phyloP scores from a whole-genome alignment of 2,329 filamentous ascomycete genomes.

The Microcyclospora pomicola region DNA sequence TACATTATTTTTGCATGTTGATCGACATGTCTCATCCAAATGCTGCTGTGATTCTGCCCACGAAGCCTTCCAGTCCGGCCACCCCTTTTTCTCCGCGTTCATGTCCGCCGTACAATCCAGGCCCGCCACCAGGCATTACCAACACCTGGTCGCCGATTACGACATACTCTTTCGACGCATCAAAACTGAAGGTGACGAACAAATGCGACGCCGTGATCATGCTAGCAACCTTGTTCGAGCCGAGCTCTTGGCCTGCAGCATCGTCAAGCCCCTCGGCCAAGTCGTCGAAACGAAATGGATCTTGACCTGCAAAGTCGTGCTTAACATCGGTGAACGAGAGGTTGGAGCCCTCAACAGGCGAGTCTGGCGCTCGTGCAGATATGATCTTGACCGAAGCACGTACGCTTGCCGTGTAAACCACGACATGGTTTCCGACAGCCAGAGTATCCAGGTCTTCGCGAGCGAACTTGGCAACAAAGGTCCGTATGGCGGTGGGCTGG shows the following conservation, averaged over 20 bases:
- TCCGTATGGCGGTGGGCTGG: slow-evolving; percentile 38
- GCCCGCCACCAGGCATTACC: slow-evolving; percentile 56
- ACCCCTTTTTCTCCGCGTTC: slow-evolving; percentile 34
- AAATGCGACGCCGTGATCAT: slow-evolving; percentile 17
- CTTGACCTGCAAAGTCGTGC: slow-evolving; percentile 23
- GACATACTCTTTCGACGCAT: slow-evolving; percentile 59
- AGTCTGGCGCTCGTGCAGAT: slow-evolving; percentile 21
- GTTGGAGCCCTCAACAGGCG: slow-evolving; percentile 2
- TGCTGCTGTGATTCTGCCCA: slow-evolving; percentile 43
- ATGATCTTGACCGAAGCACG: slow-evolving; percentile 65
- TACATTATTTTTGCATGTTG: too few species aligned
- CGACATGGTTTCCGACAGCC: slow-evolving; percentile 53
- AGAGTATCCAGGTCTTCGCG: slow-evolving; percentile 50
- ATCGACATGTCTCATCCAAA: too few species aligned
- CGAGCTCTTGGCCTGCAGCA: neutral
- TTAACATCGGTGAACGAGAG: neutral
- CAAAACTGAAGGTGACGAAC: slow-evolving; percentile 52
- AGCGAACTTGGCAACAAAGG: slow-evolving; percentile 52
- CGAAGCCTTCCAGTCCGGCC: slow-evolving; percentile 55
- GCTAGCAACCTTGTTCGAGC: slow-evolving; percentile 11
- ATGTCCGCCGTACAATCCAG: slow-evolving; percentile 43
- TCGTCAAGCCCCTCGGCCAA: slow-evolving; percentile 5
- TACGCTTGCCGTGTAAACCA: slow-evolving; percentile 79
- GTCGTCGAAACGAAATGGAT: slow-evolving; percentile 16
- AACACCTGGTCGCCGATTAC: slow-evolving; percentile 57